Base-by-base conservation (phyloP, 345 rosid species). In the Ceriops zippeliana region DNA sequence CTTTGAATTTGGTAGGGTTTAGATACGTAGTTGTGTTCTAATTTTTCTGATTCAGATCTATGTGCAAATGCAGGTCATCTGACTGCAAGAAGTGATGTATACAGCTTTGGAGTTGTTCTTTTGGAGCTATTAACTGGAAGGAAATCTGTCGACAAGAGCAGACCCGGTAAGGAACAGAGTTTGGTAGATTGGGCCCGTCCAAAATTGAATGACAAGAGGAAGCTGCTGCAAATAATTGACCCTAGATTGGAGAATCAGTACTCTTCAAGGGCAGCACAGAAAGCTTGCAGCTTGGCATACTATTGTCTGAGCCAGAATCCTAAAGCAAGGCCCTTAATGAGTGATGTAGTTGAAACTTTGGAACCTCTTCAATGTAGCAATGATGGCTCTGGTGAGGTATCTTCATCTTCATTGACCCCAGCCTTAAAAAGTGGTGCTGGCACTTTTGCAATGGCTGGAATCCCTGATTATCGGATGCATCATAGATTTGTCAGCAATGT, bases 141-240 rank as follows among this genome's bases (percentile, higher is more conserved):
- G 78, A 95, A 90, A 66, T 95, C 98, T 21, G 93, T 95, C 58
- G 98, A 95, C 85, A 95, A 90, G 88, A 89, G 92, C 7, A 86
- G 93, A 77, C 98, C 98, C 27, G 84, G 92, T 86, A 95, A 78
- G 85, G 96, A 95, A 76, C 99, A 95, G 80, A 92, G 87, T 81
- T 73, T 95, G 77, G 97, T 92, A 42, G 99, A 92, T 69, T 95
- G 99, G 99, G 98, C 98, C 20, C 87, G 98, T 58, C 99, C 98
- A 6, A 92, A 91, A 81, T 53, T 95, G 75, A 93, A 91, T 27
- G 97, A 93, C 78, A 93, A 93, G 83, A 83, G 90, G 76, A 93
- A 89, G 63, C 59, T 93, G 70, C 84, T 93, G 68, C 96, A 86
- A 72, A 89, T 95, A 80, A 85, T 91, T 46, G 99, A 95, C 83